phyloP scores from a whole-genome alignment of 208 protist genomes.

The Wallacemonas sp. region DNA sequence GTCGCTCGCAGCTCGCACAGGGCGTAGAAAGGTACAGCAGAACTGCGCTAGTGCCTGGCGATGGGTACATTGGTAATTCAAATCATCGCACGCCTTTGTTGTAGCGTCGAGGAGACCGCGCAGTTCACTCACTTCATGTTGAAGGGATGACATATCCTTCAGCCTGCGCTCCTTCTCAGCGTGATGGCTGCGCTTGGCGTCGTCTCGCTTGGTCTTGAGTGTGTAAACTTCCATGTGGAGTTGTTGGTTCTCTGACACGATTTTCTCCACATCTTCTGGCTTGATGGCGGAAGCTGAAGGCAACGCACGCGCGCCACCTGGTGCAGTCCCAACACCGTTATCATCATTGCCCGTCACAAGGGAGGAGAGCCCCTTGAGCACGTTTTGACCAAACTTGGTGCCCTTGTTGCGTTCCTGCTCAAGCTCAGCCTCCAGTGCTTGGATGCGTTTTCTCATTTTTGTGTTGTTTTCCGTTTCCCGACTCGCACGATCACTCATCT shows the following conservation, averaged over 20 bases:
- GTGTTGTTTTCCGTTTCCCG: constrained; percentile 40
- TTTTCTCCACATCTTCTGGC: constrained; percentile 61
- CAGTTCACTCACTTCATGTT: constrained; percentile 45
- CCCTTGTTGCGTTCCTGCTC: constrained; percentile 45
- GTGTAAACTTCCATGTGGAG: constrained; percentile 72
- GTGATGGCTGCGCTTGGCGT: constrained; percentile 23
- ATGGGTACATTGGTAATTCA: constrained; percentile 40
- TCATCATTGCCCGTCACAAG: constrained; percentile 54
- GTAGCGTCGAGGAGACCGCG: constrained; percentile 32
- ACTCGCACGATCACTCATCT: constrained; percentile 15
- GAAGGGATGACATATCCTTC: constrained; percentile 29
- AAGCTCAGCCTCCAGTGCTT: constrained; percentile 41
- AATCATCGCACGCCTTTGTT: constrained; percentile 35
- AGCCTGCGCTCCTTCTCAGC: constrained; percentile 10
- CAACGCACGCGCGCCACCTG: constrained; percentile 1
- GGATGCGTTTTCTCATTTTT: constrained; percentile 44
- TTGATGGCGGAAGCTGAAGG: constrained; percentile 17
- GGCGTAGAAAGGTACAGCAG: constrained; percentile 51
- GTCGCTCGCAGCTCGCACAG: constrained; percentile 1
- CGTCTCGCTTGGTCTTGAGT: constrained; percentile 46
- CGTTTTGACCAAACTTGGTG: constrained; percentile 53
- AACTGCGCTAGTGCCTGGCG: constrained; percentile 58
- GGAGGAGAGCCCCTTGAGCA: constrained; percentile 74
- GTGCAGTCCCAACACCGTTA: constrained; percentile 1
- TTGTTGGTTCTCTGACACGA: constrained; percentile 68